These are phyloP conservation scores for Boletus vinaceobasis DNA, from an alignment of 768 basidiomycete genomes.

Conservation along the genomic window DNA sequence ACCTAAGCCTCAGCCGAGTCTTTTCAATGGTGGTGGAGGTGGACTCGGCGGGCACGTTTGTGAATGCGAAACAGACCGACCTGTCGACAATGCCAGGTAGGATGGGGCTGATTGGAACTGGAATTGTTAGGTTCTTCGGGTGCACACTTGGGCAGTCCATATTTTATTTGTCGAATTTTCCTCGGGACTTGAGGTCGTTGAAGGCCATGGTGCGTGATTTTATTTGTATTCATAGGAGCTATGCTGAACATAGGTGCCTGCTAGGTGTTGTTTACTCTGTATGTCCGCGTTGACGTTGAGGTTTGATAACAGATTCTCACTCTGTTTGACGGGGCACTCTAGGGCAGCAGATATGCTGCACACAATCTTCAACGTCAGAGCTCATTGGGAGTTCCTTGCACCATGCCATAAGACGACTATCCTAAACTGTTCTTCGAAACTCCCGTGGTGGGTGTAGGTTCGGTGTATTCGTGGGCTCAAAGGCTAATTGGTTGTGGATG, in stretches of 20 bases:
- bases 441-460: constrained; percentile 1
- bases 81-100: not conserved
- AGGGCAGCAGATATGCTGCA: constrained; percentile 5
- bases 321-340: not conserved
- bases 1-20: not conserved
- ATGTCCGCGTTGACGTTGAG: not conserved
- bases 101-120: not conserved
- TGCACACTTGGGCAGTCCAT: constrained; percentile 10
- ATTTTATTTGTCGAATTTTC: constrained; percentile 9
- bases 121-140: constrained; percentile 2
- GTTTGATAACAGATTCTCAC: not conserved
- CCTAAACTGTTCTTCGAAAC: not conserved
- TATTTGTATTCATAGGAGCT: too few species aligned
- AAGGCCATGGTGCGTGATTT: constrained; percentile 3
- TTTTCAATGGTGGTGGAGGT: not conserved
- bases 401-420: not conserved
- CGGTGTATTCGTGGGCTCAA: not conserved
- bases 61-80: not conserved
- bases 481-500: not conserved
- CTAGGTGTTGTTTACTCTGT: constrained; percentile 2
- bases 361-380: not conserved
- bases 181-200: constrained; percentile 2
- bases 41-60: not conserved
- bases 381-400: not conserved
- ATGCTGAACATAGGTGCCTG: not conserved